Evolutionary conservation across 106 monocot genomes (phyloP).

Genomic region (Dioscorea zingiberensis): DNA sequence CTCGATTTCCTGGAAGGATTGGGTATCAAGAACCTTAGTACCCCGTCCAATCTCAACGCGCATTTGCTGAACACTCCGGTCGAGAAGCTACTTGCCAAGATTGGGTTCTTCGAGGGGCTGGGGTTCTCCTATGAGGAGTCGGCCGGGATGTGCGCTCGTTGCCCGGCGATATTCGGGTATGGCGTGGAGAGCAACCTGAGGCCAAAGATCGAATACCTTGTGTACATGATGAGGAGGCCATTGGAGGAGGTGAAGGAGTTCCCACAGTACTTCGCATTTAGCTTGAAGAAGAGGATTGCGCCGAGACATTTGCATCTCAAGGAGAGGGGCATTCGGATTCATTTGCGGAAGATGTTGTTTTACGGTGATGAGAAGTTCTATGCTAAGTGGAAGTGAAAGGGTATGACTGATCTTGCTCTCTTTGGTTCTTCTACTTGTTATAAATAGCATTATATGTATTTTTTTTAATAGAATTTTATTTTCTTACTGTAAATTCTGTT

Average conservation of each 20-base stretch:
- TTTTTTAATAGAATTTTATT: too few species aligned
- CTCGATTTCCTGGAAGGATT: constrained; percentile 22
- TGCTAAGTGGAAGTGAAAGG: constrained; percentile 16
- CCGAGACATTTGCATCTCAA: constrained; percentile 38
- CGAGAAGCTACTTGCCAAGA: constrained; percentile 37
- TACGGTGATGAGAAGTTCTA: constrained; percentile 25
- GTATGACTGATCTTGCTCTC: too few species aligned
- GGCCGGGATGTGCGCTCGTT: constrained; percentile 24
- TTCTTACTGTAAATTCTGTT: too few species aligned
- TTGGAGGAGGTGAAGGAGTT: constrained; percentile 41
- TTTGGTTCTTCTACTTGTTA: too few species aligned
- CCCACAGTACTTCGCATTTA: constrained; percentile 45
- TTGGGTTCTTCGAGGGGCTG: constrained; percentile 27
- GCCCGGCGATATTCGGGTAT: constrained; percentile 49
- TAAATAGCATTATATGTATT: too few species aligned
- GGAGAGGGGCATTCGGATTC: constrained; percentile 13
- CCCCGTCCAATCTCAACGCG: constrained; percentile 35
- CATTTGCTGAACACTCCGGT: constrained; percentile 38
- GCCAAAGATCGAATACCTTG: constrained; percentile 53
- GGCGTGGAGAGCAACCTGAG: constrained; percentile 49
- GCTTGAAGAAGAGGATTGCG: constrained; percentile 28
- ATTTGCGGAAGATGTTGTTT: constrained; percentile 22
- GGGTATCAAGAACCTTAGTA: constrained; percentile 21
- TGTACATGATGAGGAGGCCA: constrained; percentile 36
- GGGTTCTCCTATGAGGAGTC: constrained; percentile 29